Percentiles rank a stretch among this genome's conserved stretches.
phyloP scores from a whole-genome alignment of 176 grass and related monocot species.

The Raddia guianensis region DNA sequence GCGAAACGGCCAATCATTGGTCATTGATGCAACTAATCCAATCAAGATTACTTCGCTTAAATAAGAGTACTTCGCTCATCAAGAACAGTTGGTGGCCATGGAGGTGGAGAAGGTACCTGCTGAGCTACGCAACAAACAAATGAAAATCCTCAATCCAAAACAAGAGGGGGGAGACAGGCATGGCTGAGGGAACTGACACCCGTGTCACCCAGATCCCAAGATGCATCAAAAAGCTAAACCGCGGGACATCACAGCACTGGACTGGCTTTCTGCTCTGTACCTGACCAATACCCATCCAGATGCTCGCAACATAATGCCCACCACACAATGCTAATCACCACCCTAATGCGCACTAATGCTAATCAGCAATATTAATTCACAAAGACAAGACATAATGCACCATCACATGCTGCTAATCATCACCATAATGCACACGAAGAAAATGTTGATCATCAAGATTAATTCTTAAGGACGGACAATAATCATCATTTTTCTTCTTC shows the following conservation, averaged over 20 bases:
- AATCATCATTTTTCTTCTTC: constrained; percentile 2
- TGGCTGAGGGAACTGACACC: constrained; percentile 38
- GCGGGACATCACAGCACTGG: background rate
- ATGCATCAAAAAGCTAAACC: constrained; percentile 23
- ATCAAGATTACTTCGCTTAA: background rate
- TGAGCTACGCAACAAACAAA: constrained; percentile 1
- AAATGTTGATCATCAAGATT: too few relatives aligned
- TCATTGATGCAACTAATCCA: background rate
- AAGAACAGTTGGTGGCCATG: too few relatives aligned
- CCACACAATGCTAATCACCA: too few relatives aligned
- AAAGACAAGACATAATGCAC: too few relatives aligned
- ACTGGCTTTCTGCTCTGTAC: background rate
- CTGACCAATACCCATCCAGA: background rate
- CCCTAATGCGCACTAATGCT: too few relatives aligned
- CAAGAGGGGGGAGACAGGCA: background rate
- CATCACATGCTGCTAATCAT: too few relatives aligned
- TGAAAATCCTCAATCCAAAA: background rate
- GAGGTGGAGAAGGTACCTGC: background rate
- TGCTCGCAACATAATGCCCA: background rate
- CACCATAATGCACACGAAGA: too few relatives aligned
- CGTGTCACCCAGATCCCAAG: constrained; percentile 38
- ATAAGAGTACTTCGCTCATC: too few relatives aligned
- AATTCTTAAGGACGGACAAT: background rate
- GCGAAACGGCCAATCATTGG: background rate
- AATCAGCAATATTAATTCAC: too few relatives aligned